Conservation (phyloP, 2,329 filamentous ascomycete genomes). For the Hypoxylon sp. region DNA sequence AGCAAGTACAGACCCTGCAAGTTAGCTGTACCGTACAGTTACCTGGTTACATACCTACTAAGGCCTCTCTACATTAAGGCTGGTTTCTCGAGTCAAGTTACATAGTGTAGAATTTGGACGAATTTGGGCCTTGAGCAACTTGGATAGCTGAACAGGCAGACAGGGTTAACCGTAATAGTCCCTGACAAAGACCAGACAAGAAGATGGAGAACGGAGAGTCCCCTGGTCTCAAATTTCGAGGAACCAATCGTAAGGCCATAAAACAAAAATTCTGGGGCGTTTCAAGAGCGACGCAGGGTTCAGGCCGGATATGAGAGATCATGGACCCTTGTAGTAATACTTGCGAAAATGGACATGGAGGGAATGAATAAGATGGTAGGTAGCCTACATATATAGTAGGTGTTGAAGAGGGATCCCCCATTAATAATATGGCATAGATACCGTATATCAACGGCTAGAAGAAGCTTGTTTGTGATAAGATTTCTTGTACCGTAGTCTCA, state of each 20-base stretch:
- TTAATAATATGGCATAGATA: neutral
- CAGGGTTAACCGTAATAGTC: conserved; percentile 23
- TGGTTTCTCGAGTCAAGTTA: neutral
- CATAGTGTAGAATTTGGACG: neutral
- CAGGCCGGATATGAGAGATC: conserved; percentile 20
- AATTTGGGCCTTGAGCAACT: neutral
- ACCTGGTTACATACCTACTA: too few relatives aligned
- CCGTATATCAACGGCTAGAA: conserved; percentile 26
- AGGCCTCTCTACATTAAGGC: neutral
- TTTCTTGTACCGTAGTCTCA: conserved; percentile 1
- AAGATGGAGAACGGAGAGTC: neutral
- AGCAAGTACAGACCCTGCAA: neutral
- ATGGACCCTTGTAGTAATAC: conserved; percentile 17
- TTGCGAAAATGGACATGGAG: conserved; percentile 10
- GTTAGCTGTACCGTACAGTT: neutral
- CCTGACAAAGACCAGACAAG: conserved; percentile 31
- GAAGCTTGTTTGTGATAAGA: conserved; percentile 38
- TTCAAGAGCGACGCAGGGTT: conserved; percentile 45
- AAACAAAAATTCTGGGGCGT: conserved; percentile 29
- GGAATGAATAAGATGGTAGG: conserved; percentile 15
- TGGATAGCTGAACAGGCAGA: conserved; percentile 16
- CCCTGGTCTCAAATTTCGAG: conserved; percentile 29
- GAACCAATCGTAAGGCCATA: conserved; percentile 30
- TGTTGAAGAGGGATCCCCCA: conserved; percentile 6
- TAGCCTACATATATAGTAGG: neutral